Base-by-base conservation (phyloP, 768 basidiomycete species). In the Termitomyces eurrhizus region DNA sequence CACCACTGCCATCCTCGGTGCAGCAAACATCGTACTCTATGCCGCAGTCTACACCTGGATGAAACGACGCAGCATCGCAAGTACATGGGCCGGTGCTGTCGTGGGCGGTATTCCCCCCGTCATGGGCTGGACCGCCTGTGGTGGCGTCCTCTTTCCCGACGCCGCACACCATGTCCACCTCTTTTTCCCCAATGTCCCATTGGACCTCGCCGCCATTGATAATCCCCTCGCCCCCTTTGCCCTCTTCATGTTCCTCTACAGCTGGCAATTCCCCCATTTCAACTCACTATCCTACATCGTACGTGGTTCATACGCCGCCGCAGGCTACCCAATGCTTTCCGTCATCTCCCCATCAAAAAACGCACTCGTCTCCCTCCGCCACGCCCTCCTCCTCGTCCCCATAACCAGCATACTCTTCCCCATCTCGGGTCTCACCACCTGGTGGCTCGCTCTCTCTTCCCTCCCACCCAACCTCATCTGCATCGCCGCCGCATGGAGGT, bases 181-280 rank as follows among this genome's bases (percentile, higher is more conserved):
- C 37, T 88, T 85, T 72, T 81, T 88, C 56, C 89, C 84, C 1
- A 68, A 76, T 26, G 63, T 74, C 44, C 61, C 74, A 5, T 61
- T 80, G 33, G 81, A 85, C 63, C 39, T 77, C 13, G 70, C 82
- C n/a, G 68, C 84, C 52, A 76, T 88, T 54, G 85, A 95, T 71
- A 95, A 92, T 69, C 88, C 94, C 0, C 82, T 97, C 45, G 84
- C 90, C 0, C 88, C 94, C 0, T 74, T 92, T 60, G 85, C 88
- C 2, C 78, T 99, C 3, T 93, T 92, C 75, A 80, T 88, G 74
- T 74, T 98, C 51, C 82, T 97, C 9, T 99, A 88, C 77, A 90
- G 90, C 62, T 99, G 96, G 96, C 97, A 99, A 70, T 98, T 98
- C 76, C 95, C 96, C 39, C 96, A 99, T 73, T 98, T 99, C 78